Evolutionary conservation across 2,329 filamentous ascomycete genomes (phyloP), one percentile per base, ranked within the genome.

Genomic region (Myotisia sp.): DNA sequence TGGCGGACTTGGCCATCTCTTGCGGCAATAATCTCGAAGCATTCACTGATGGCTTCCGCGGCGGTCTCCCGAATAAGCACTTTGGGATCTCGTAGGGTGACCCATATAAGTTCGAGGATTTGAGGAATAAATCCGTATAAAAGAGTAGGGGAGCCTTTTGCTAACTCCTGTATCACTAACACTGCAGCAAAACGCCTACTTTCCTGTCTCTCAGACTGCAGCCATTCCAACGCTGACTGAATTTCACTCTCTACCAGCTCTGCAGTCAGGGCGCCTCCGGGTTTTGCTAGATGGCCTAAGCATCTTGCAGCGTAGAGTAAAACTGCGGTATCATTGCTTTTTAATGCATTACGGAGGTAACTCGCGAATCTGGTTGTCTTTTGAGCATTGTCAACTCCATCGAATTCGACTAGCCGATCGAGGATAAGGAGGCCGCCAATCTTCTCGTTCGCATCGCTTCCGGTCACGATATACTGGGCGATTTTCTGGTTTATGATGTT

Each of bases 221-320:
- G 72, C 82, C 86, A 95, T 62, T 98, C 90, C 35, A 98, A 68
- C 2, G 92, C 86, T 12, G 85, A 90, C 56, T 94, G 92, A 41
- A 95, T 86, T 59, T 98, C 87, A 36, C 85, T 87, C 53, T 98
- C 90, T 37, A 98, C 90, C 36, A 98, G 67, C 57, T 95, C 87
- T 5, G 87, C 92, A 28, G 92, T 93, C 43, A 95, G 68, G 20
- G 90, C 86, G 40, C 90, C 90, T 42, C 90, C 90, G 0, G 90
- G 90, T 45, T 83, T 78, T 41, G 87, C 92, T 39, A 98, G 70
- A 53, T 86, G 82, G 29, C 90, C 90, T 18, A 98, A 68, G 3
- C 87, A 86, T 45, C 80, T 75, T 26, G 90, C 86, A 3, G 92
- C 90, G 8, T 82, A 76, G 37, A 92, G 75, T 78, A 98, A 87